phyloP scores from a whole-genome alignment of 2,329 filamentous ascomycete genomes.

The Incumbomyces delicatus region DNA sequence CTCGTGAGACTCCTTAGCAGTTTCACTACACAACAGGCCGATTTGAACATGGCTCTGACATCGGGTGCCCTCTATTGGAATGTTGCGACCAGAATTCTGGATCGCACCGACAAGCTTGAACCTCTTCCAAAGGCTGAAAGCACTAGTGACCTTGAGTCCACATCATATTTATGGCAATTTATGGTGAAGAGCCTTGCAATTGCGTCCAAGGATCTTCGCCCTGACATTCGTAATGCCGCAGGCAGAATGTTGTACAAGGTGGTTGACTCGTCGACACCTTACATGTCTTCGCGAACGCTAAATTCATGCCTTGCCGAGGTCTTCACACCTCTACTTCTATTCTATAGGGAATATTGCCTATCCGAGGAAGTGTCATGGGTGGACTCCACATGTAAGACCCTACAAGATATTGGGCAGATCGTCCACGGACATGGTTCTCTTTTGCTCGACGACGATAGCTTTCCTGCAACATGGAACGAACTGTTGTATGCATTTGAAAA shows the following conservation, averaged over 20 bases:
- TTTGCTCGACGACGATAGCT: slow-evolving; percentile 10
- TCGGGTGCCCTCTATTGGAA: slow-evolving; percentile 96
- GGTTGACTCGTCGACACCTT: slow-evolving; percentile 81
- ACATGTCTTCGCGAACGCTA: slow-evolving; percentile 25
- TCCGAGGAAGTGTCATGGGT: neutral
- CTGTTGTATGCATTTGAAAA: slow-evolving; percentile 10
- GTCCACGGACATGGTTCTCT: slow-evolving; percentile 10
- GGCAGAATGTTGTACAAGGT: slow-evolving; percentile 87
- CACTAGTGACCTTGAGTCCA: neutral
- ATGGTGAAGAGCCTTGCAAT: slow-evolving; percentile 23
- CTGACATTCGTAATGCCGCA: slow-evolving; percentile 47
- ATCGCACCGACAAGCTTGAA: slow-evolving; percentile 10
- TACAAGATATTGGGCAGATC: slow-evolving; percentile 10
- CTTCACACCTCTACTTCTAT: slow-evolving; percentile 72
- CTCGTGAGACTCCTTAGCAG: slow-evolving; percentile 80
- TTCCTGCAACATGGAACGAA: slow-evolving; percentile 13
- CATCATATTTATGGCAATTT: slow-evolving; percentile 13
- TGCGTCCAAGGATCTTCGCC: slow-evolving; percentile 30
- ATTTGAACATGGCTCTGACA: slow-evolving; percentile 90
- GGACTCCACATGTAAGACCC: neutral
- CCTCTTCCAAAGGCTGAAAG: neutral
- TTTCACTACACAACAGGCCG: slow-evolving; percentile 81
- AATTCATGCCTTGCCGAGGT: slow-evolving; percentile 55
- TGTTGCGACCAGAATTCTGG: slow-evolving; percentile 50
- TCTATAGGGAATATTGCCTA: slow-evolving; percentile 51